These are phyloP conservation scores for Xylaria grammica DNA, from an alignment of 495 filamentous ascomycete species.

Conservation along the genomic window DNA sequence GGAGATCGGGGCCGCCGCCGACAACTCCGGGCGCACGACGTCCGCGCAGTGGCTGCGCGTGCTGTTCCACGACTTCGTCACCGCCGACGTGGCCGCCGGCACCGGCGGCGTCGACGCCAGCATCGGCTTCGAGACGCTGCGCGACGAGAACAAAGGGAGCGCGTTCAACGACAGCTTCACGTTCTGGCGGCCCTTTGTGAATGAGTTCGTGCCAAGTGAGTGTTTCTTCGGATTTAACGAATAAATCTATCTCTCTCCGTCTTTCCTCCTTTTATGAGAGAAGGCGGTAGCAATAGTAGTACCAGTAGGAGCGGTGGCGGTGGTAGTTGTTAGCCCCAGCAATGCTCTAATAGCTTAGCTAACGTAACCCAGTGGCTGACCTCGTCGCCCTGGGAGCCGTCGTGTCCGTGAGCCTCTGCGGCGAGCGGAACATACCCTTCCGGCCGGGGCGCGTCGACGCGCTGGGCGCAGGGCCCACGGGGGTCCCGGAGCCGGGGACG, in stretches of 20 bases:
- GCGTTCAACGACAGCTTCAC: constrained; percentile 54
- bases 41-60: constrained; percentile 58
- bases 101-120: constrained; percentile 58
- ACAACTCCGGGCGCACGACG: constrained; percentile 47
- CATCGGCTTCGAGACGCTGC: constrained; percentile 50
- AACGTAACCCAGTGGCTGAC: constrained; percentile 46
- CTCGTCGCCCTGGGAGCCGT: constrained; percentile 54
- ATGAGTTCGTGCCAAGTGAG: constrained; percentile 37
- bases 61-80: constrained; percentile 61
- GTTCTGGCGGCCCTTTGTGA: constrained; percentile 45
- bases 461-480: constrained; percentile 47
- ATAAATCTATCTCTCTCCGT: background rate
- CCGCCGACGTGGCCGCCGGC: constrained; percentile 45
- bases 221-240: background rate
- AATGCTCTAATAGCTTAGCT: background rate
- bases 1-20: constrained; percentile 37
- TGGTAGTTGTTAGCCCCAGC: no score
- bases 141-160: constrained; percentile 50
- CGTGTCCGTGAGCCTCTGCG: constrained; percentile 51
- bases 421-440: constrained; percentile 53
- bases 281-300: constrained; percentile 10
- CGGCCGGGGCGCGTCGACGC: constrained; percentile 55
- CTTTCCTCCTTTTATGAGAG: background rate
- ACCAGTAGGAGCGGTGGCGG: no score
- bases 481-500: constrained; percentile 56